phyloP scores from a whole-genome alignment of 345 rosid genomes.

The Hibiscus syriacus region DNA sequence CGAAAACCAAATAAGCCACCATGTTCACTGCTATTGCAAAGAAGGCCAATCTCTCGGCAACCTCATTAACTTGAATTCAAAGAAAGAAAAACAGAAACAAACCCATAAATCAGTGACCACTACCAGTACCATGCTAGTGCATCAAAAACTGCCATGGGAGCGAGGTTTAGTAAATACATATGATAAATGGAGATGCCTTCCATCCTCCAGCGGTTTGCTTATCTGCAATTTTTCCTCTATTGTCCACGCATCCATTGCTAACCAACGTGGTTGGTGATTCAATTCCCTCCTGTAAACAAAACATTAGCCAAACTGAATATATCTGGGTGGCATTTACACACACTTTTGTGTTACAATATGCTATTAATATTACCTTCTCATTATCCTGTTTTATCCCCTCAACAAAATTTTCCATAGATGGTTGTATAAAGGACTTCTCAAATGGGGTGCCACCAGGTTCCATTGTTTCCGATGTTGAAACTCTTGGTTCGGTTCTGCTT shows the following conservation, averaged over 20 bases:
- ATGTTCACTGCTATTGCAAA: conserved; percentile 49
- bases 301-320: too few species aligned
- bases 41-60: conserved; percentile 55
- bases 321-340: too few species aligned
- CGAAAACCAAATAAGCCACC: conserved; percentile 35
- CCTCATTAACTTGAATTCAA: conserved; percentile 33
- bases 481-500: background rate
- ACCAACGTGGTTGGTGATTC: conserved; percentile 20
- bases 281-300: too few species aligned
- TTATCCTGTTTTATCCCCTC: background rate
- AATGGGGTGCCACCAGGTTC: background rate
- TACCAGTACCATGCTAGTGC: background rate
- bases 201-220: conserved; percentile 50
- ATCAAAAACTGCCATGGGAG: background rate
- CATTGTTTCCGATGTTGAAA: background rate
- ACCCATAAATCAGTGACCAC: background rate
- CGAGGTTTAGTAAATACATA: conserved; percentile 21
- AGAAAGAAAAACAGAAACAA: background rate
- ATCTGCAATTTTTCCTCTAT: conserved; percentile 37
- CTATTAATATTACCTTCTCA: too few species aligned
- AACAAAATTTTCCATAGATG: background rate
- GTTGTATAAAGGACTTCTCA: conserved; percentile 1
- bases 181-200: conserved; percentile 50
- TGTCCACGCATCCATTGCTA: conserved; percentile 36
- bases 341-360: too few species aligned